Conservation (phyloP, 352 stramenopile genomes). For the Pythium pectinolyticum region DNA sequence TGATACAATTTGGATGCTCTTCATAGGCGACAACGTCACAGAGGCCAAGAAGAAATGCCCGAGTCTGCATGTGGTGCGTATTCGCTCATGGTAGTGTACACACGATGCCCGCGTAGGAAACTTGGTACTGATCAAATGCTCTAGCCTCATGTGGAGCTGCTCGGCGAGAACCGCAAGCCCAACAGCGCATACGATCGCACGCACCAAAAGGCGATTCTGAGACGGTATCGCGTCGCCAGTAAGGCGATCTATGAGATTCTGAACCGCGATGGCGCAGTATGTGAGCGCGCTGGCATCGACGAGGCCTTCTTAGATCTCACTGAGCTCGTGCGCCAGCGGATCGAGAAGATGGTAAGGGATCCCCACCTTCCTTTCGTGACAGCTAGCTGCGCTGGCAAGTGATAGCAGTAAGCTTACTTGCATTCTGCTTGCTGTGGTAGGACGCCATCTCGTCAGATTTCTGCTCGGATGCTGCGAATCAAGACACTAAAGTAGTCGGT, state of each 20-base stretch:
- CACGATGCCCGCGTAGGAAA: too few relatives aligned
- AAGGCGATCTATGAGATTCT: conserved; percentile 77
- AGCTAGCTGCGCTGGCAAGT: too few relatives aligned
- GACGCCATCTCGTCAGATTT: conserved; percentile 56
- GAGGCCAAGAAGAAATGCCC: conserved; percentile 76
- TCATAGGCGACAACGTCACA: conserved; percentile 59
- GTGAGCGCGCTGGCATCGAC: conserved; percentile 80
- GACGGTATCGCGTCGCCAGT: conserved; percentile 78
- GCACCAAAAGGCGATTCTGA: conserved; percentile 81
- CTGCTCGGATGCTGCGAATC: conserved; percentile 52
- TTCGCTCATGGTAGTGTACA: background rate
- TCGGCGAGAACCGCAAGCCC: conserved; percentile 72
- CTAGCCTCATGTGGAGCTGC: conserved; percentile 79
- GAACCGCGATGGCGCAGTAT: conserved; percentile 42
- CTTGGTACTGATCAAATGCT: too few relatives aligned
- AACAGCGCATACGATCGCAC: conserved; percentile 63
- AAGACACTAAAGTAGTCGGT: conserved; percentile 74
- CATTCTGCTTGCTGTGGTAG: conserved; percentile 20
- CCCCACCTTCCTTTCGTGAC: too few relatives aligned
- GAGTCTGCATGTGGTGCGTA: conserved; percentile 67
- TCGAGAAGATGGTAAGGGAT: conserved; percentile 41
- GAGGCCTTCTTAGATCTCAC: conserved; percentile 85
- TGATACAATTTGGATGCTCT: too few relatives aligned
- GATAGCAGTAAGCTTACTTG: too few relatives aligned
- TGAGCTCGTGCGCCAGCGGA: conserved; percentile 52